These are phyloP conservation scores for Cyclanthera cordifolia DNA, from an alignment of 306 rosid species.

Conservation along the genomic window DNA sequence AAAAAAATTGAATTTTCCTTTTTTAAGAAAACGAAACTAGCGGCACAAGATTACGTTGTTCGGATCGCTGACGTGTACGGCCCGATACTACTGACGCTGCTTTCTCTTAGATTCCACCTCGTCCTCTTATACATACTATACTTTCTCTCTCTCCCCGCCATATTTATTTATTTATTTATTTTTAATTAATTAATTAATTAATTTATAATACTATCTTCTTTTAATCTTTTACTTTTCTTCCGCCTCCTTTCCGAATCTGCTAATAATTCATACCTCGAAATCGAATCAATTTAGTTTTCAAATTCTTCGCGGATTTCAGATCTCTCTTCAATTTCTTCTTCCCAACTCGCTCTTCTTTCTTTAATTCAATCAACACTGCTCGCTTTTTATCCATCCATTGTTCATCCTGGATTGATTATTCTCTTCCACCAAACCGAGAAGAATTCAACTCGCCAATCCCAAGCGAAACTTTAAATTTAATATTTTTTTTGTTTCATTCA, in stretches of 20 bases:
- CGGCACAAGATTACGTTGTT: neutral
- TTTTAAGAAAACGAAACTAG: neutral
- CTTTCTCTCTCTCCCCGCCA: neutral
- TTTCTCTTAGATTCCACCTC: neutral
- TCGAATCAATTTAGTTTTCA: neutral
- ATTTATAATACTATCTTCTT: neutral
- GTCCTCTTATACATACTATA: no score
- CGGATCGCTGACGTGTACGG: slow-evolving; percentile 76
- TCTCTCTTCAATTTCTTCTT: slow-evolving; percentile 11
- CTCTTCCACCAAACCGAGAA: neutral
- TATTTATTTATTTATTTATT: neutral
- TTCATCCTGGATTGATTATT: neutral
- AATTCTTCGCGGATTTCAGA: slow-evolving; percentile 6
- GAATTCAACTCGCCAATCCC: no score
- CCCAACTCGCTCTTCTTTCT: neutral
- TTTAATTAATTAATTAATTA: no score
- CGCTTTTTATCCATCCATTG: no score
- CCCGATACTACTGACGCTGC: slow-evolving; percentile 30
- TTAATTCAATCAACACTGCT: neutral
- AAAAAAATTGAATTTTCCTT: no score
- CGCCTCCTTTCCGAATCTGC: neutral
- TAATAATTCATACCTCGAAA: neutral
- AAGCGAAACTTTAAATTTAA: neutral
- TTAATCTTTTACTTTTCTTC: neutral
- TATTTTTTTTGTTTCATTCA: no score